Evolutionary conservation across 2,329 filamentous ascomycete genomes (phyloP), one percentile per base, ranked within the genome.

Genomic region (Diaporthe nobilis): DNA sequence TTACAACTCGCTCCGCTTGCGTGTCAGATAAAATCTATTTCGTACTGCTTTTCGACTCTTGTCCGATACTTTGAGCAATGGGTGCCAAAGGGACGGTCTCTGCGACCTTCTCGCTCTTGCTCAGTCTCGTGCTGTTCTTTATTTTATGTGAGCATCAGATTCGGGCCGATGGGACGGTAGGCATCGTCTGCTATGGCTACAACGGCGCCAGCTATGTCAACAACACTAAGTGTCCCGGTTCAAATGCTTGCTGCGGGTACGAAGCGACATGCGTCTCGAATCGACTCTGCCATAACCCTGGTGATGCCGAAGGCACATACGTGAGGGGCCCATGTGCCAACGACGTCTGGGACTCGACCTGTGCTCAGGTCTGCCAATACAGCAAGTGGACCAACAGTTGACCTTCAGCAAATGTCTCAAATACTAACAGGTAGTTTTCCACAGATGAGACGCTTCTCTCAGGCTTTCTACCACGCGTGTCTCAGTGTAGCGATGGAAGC

Each of bases 301-400:
- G 49, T 31, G 49, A 58, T 34, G 34, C 53, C 31, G 49, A 39
- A n/a, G 67, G 49, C 22, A 57, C 49, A 28, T 71, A 34, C 34
- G 49, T 71, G 25, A 42, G 47, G 34, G 67, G 47, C 3, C 67
- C 67, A 20, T 71, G 67, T 31, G 67, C 67, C 53, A 57, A 53
- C n/a, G 44, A 71, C 12, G 12, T 39, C 15, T 71, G 49, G 67
- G 67, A 71, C 31, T 37, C 37, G 34, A 71, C 34, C 20, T 71
- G 67, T 31, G 67, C 67, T 57, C 67, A 71, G 67, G 53, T 71
- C 47, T 71, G 67, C 53, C 17, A 57, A 4, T 71, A 42, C 67
- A 71, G 67, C n/a, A 71, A 71, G 49, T 53, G 7, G 10, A 22
- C 28, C 42, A 13, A 12, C n/a, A n/a, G 17, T 13, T 49, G 28